Conservation (phyloP, 129 eudicot genomes). For the Oenanthe sinensis region DNA sequence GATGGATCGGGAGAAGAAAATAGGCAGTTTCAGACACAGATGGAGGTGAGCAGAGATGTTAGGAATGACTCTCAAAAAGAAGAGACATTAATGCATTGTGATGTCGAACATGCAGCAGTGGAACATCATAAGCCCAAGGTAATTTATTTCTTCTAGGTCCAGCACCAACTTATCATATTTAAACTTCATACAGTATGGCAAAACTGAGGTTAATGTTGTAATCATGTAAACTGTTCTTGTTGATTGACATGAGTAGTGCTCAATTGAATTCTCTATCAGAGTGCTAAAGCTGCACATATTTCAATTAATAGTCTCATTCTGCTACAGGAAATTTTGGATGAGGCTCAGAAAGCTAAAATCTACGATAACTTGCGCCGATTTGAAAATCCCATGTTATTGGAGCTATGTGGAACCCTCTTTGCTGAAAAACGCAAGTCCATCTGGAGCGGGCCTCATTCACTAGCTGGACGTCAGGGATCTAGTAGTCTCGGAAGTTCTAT, state of each 20-base stretch:
- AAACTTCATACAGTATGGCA: neutral
- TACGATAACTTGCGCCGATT: conserved; percentile 50
- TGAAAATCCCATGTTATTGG: conserved; percentile 60
- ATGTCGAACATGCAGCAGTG: conserved; percentile 22
- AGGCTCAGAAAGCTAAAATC: conserved; percentile 49
- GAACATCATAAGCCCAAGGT: conserved; percentile 60
- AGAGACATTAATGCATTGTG: conserved; percentile 24
- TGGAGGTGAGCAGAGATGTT: conserved; percentile 28
- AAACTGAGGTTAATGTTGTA: neutral
- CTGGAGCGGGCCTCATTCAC: conserved; percentile 70
- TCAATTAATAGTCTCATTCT: neutral
- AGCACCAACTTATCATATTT: neutral
- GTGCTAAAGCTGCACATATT: neutral
- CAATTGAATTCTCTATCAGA: too few relatives aligned
- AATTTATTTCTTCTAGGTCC: conserved; percentile 12
- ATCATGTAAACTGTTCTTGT: neutral
- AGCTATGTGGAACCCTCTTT: conserved; percentile 56
- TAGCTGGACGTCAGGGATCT: conserved; percentile 27
- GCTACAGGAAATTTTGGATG: conserved; percentile 38
- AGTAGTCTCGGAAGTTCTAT: conserved; percentile 34
- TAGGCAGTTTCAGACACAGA: conserved; percentile 21
- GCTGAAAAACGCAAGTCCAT: conserved; percentile 34
- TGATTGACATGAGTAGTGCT: neutral
- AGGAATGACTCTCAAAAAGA: conserved; percentile 22
- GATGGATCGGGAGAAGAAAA: conserved; percentile 33